phyloP scores from a whole-genome alignment of 192 early-diverging fungal species.

The Coemansia sp. region DNA sequence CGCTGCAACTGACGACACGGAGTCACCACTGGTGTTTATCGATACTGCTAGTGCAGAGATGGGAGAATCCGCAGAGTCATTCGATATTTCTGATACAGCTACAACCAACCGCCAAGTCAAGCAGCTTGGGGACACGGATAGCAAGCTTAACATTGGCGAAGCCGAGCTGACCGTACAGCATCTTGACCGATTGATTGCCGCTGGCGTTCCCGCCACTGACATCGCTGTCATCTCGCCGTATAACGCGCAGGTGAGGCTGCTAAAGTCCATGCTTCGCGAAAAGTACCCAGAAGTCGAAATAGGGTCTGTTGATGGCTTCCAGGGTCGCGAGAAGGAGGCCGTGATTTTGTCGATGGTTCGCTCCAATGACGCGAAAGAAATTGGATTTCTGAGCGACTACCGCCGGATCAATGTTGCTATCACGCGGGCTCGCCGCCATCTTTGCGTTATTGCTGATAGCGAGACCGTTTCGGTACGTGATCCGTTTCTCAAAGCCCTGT shows the following conservation, averaged over 20 bases:
- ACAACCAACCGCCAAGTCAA: neutral
- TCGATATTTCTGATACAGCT: neutral
- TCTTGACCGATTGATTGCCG: constrained; percentile 59
- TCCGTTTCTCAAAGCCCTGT: constrained; percentile 55
- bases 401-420: constrained; percentile 89
- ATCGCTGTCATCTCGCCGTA: constrained; percentile 91
- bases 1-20: constrained; percentile 58
- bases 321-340: constrained; percentile 89
- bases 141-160: constrained; percentile 77
- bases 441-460: constrained; percentile 80
- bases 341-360: constrained; percentile 79
- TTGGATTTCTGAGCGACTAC: constrained; percentile 82
- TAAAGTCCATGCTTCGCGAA: constrained; percentile 54
- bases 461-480: constrained; percentile 55
- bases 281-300: constrained; percentile 68
- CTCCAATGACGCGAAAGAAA: constrained; percentile 70
- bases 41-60: constrained; percentile 63
- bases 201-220: constrained; percentile 60
- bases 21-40: constrained; percentile 61
- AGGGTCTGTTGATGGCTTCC: constrained; percentile 86
- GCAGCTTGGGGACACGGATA: constrained; percentile 46
- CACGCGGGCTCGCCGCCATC: constrained; percentile 80
- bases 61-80: constrained; percentile 32
- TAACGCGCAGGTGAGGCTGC: constrained; percentile 67
- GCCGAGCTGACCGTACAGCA: constrained; percentile 63